phyloP scores from a whole-genome alignment of 345 rosid genomes.

The Citrus sinensis region DNA sequence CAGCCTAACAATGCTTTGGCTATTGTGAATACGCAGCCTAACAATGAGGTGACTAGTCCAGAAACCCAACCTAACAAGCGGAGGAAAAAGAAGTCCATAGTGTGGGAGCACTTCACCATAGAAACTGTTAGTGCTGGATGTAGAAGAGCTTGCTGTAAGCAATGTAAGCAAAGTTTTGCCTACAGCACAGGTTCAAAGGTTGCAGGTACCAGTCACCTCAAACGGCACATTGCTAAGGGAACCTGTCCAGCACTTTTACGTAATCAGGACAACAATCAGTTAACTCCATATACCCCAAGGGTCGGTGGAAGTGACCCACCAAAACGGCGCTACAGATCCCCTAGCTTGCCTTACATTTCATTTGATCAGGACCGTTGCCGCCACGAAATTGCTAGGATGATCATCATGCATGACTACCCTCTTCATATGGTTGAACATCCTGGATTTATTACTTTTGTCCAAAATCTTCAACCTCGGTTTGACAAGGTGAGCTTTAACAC shows the following conservation, averaged over 20 bases:
- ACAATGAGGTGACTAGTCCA: constrained; percentile 27
- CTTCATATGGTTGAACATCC: constrained; percentile 93
- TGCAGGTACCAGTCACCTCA: constrained; percentile 94
- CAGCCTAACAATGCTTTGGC: constrained; percentile 12
- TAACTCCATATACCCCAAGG: constrained; percentile 44
- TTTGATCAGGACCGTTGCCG: constrained; percentile 77
- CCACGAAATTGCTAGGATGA: constrained; percentile 79
- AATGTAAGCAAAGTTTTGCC: constrained; percentile 97
- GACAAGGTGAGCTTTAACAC: constrained; percentile 62
- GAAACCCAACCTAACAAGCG: constrained; percentile 53
- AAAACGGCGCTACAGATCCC: constrained; percentile 67
- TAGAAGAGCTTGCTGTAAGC: constrained; percentile 88
- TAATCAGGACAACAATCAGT: constrained; percentile 40
- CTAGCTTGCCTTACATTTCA: constrained; percentile 41
- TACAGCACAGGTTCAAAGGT: constrained; percentile 92
- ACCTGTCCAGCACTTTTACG: constrained; percentile 69
- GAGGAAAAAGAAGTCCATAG: constrained; percentile 86
- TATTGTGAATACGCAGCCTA: constrained; percentile 9
- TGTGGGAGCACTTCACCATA: constrained; percentile 90
- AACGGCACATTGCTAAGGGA: constrained; percentile 90
- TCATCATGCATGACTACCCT: constrained; percentile 79
- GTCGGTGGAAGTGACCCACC: constrained; percentile 51
- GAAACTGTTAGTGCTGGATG: constrained; percentile 63
- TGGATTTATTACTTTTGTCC: constrained; percentile 66
- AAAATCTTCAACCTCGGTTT: constrained; percentile 82